Base-by-base conservation (phyloP, 2,329 filamentous ascomycete species). In the Xylariaceae sp. region DNA sequence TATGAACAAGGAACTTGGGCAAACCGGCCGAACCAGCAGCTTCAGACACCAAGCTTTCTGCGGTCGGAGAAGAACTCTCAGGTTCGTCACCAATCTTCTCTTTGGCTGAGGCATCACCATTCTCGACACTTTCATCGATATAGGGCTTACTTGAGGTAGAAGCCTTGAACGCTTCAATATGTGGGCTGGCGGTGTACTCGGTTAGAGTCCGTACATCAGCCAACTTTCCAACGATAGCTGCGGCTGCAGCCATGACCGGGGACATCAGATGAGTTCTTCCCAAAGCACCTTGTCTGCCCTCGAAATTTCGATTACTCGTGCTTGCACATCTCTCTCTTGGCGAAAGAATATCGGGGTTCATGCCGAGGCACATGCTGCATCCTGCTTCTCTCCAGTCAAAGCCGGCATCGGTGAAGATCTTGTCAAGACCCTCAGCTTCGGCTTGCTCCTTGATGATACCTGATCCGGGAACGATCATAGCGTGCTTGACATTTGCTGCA, bases 361-460 rank as follows among this genome's bases (percentile, higher is more conserved):
- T 98, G 65, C 93, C 93, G 44, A 98, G 79, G 66, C 93, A 97
- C 93, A 98, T 98, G 52, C 88, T 95, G 79, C 93, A 98, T 40
- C 93, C 93, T 55, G 93, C 93, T 73, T 98, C 93, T 64, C 93
- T 83, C 92, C 92, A 97, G 67, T 97, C 92, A 56, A 97, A 97
- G 6, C 93, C 93, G 39, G 93, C 91, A 50, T 95, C 88, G 7
- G 73, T 63, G 69, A 98, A 97, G 63, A 96, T 86, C 74, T 90
- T 88, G 70, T 97, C 88, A 4, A 98, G 82, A 42, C 92, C 92
- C 69, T 97, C 93, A 2, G 80, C 74, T 70, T 98, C 92, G 5
- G 93, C 93, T 67, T 90, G 86, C 49, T 84, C 81, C 76, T 96
- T 97, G 59, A 98, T 86, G 6, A 97, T 79, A 55, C 93, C 93